A percentile compares a stretch with the other conserved stretches of the same genome.
phyloP scores from a whole-genome alignment of 2,329 filamentous ascomycete genomes.

The Beauveria varroae region DNA sequence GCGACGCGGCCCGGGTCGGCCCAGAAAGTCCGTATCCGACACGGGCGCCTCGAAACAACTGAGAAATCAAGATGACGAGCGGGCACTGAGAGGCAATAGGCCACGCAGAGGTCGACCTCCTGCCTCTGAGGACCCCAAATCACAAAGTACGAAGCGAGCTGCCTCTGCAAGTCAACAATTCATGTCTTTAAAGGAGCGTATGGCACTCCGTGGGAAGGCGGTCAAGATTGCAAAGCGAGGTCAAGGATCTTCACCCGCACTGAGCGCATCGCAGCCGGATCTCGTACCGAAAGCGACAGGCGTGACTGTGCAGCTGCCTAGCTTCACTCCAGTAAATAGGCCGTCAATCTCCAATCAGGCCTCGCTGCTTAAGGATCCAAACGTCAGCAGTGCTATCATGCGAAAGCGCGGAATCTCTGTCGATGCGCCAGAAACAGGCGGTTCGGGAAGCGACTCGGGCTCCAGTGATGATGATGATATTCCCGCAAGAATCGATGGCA shows the following conservation, averaged over 20 bases:
- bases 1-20: slow-evolving; percentile 18
- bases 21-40: slow-evolving; percentile 21
- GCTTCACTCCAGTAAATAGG: slow-evolving; percentile 4
- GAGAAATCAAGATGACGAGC: not conserved
- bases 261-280: not conserved
- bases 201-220: slow-evolving; percentile 45
- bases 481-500: slow-evolving; percentile 8
- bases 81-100: not conserved
- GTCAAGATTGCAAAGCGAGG: slow-evolving; percentile 42
- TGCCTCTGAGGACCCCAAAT: slow-evolving; percentile 13
- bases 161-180: slow-evolving; percentile 24
- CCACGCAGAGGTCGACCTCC: slow-evolving; percentile 20
- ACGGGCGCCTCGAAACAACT: slow-evolving; percentile 14
- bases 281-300: not conserved
- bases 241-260: slow-evolving; percentile 3
- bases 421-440: not conserved
- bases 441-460: not conserved
- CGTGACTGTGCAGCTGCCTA: slow-evolving; percentile 1
- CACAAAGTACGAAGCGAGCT: not conserved
- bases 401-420: not conserved
- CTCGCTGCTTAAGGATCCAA: not conserved
- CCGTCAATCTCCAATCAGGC: not conserved
- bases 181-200: slow-evolving; percentile 51
- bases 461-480: slow-evolving; percentile 16
- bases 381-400: not conserved